Evolutionary conservation across 108 stramenopile species (phyloP), one percentile per base, ranked within the genome.

Genomic region (Cyclotella baltica): DNA sequence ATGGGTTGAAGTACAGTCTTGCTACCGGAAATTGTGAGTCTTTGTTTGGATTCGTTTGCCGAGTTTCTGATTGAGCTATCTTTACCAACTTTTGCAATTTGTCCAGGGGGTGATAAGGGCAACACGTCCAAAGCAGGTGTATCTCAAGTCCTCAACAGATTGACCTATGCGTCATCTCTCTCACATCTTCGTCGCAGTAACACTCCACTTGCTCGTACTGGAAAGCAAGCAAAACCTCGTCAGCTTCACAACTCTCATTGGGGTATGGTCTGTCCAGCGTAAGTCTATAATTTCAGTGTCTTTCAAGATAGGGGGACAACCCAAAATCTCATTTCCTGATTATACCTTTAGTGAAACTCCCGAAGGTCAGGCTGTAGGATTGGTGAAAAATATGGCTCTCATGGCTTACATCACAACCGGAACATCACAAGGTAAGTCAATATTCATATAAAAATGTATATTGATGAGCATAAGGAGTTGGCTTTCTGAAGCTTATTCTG

Each of bases 181-280:
- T 97, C 97, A n/a, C 98, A 99, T 81, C 89, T 99, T 63, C 88
- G 98, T 79, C 95, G 99, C 43, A 89, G 97, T 72, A 99, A 99
- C 87, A 98, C 98, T 11, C 99, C 98, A 3, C 86, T 99, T 37
- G 98, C 97, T 13, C 84, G 97, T 67, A 98, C 98, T 47, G 98
- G 99, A 70, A 99, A 99, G 76, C 98, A 97, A 75, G 97, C 98
- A 8, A 92, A 93, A 72, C 99, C 99, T 29, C 97, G 99, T 40
- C 97, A 98, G 83, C 88, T 99, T 40, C 99, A 99, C 87, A 98
- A 98, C 78, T 98, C 98, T 58, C 99, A 99, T 72, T 99, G 98
- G 98, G 99, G 99, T 48, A 96, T 98, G 94, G 91, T 97, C 9
- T 98, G 97, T 76, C 93, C 91, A 25, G 96, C 96, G n/a, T n/a